Conservation (phyloP, 1,139 yeast genomes). For the Pichia sp. region DNA sequence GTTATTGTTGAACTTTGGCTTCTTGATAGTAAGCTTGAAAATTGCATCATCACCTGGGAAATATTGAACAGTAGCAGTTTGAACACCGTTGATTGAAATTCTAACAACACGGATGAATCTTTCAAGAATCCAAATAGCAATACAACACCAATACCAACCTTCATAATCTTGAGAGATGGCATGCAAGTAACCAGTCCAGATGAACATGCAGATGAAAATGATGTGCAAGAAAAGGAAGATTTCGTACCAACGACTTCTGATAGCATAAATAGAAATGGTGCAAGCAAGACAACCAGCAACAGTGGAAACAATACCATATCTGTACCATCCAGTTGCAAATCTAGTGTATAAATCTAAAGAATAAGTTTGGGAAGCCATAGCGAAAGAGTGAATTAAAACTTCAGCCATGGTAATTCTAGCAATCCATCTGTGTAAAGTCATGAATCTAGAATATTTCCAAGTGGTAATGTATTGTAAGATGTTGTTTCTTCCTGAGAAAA, state of each 20-base stretch:
- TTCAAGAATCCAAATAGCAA: slow-evolving; percentile 66
- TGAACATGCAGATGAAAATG: slow-evolving; percentile 51
- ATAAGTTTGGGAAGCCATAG: slow-evolving; percentile 41
- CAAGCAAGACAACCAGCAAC: slow-evolving; percentile 41
- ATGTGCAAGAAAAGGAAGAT: slow-evolving; percentile 60
- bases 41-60: slow-evolving; percentile 35
- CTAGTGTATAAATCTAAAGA: slow-evolving; percentile 43
- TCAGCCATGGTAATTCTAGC: slow-evolving; percentile 45
- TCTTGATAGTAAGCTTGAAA: slow-evolving; percentile 40
- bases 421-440: slow-evolving; percentile 65
- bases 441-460: slow-evolving; percentile 61
- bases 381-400: slow-evolving; percentile 52
- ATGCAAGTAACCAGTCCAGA: slow-evolving; percentile 64
- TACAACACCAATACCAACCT: slow-evolving; percentile 49
- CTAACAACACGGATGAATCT: slow-evolving; percentile 52
- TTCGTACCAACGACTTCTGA: slow-evolving; percentile 64
- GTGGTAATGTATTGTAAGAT: slow-evolving; percentile 62
- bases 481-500: slow-evolving; percentile 71
- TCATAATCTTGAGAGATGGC: slow-evolving; percentile 43
- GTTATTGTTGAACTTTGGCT: slow-evolving; percentile 25
- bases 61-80: slow-evolving; percentile 47
- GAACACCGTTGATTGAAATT: slow-evolving; percentile 47
- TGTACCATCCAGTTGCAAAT: slow-evolving; percentile 39
- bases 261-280: slow-evolving; percentile 46
- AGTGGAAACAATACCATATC: slow-evolving; percentile 56